Evolutionary conservation across 805 yeast genomes (phyloP), one percentile per base, ranked within the genome.

Genomic region (Cyberlindnera mrakii): DNA sequence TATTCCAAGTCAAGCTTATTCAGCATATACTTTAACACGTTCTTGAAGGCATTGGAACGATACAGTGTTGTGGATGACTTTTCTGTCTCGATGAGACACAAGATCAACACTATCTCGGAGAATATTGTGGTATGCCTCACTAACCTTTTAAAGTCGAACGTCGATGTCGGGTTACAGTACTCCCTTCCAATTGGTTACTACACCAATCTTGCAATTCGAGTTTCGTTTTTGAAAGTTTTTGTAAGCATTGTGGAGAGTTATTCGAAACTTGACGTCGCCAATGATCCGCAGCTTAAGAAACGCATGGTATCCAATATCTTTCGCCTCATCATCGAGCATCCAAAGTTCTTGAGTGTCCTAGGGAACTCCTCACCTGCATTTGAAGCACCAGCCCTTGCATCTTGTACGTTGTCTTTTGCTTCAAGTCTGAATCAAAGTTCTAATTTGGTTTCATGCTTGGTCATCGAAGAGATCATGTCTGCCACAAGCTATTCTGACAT

Each of bases 161-260:
- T 82, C 6, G 88, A 82, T 42, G 80, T 85, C 19, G 95, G 96
- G 7, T 65, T 88, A 53, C 78, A 78, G 41, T 78, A 77, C 59
- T 88, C 90, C 3, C 60, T 87, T 14, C 89, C 93, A 0, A 72
- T 87, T 58, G 93, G 95, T 0, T 85, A 80, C 53, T 86, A 86
- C 53, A 73, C 74, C 18, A 83, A 84, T 57, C 61, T 66, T 13
- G 72, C 78, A 41, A 80, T 86, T 25, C 67, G 93, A 46, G 67
- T 82, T 10, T 78, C 95, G 0, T 85, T 87, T 55, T 68, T 88
- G 55, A 81, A 82, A 44, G 91, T 88, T 2, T 87, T 88, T 51
- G 77, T 84, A 3, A 78, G 82, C 41, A 84, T 85, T 57, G 65
- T 77, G 49, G 55, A 69, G 20, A 60, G 62, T 35, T 62, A 62